Conservation (phyloP, 306 rosid genomes). For the Potentilla sterilis region DNA sequence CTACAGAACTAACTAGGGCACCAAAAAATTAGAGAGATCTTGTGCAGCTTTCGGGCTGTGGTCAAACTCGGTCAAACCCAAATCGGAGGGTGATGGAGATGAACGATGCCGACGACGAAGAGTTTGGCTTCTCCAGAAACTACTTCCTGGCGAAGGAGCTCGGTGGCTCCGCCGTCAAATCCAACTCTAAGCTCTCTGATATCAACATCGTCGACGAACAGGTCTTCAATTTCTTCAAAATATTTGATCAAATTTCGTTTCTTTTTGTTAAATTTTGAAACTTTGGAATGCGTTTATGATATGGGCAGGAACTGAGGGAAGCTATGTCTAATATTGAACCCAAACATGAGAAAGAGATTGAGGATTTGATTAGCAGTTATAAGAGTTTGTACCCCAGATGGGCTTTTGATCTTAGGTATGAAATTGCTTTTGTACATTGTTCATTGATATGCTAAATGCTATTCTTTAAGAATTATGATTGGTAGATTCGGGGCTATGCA, state of each 20-base stretch:
- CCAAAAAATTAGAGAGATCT: not conserved
- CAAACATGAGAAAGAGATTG: slow-evolving; percentile 67
- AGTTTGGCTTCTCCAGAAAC: slow-evolving; percentile 71
- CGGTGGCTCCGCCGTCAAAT: slow-evolving; percentile 64
- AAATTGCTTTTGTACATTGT: not conserved
- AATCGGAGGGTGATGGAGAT: slow-evolving; percentile 36
- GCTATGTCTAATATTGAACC: slow-evolving; percentile 59
- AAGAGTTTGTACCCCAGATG: slow-evolving; percentile 52
- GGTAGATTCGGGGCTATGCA: not conserved
- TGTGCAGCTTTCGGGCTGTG: not conserved
- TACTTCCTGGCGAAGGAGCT: slow-evolving; percentile 84
- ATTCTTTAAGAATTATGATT: not conserved
- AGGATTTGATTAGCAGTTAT: slow-evolving; percentile 49
- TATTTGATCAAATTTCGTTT: not conserved
- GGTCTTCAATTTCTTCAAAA: slow-evolving; percentile 34
- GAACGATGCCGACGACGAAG: slow-evolving; percentile 51
- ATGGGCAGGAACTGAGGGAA: slow-evolving; percentile 61
- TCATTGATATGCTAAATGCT: not conserved
- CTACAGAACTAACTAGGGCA: slow-evolving; percentile 13
- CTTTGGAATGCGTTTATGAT: not conserved
- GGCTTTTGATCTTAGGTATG: slow-evolving; percentile 64
- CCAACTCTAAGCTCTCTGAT: slow-evolving; percentile 62
- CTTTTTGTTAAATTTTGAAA: not conserved
- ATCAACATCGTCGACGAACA: slow-evolving; percentile 73
- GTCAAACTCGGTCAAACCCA: not conserved